Evolutionary conservation across 1,284 basidiomycete species (phyloP).

Genomic region (Ganoderma resinaceum): DNA sequence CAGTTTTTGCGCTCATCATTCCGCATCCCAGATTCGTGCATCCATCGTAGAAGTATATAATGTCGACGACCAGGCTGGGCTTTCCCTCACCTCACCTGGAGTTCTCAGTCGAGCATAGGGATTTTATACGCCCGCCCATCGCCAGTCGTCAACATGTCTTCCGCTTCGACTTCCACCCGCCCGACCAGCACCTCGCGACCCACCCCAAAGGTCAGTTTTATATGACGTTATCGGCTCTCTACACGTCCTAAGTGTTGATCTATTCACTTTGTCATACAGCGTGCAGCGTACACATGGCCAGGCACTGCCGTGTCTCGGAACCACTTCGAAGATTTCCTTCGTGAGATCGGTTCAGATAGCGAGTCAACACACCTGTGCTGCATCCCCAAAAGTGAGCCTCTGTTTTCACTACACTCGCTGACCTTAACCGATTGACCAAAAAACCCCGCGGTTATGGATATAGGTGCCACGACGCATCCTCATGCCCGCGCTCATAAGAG

Average conservation of each 20-base stretch:
- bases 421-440: background rate
- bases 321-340: constrained; percentile 40
- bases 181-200: constrained; percentile 22
- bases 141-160: constrained; percentile 21
- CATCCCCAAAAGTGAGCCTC: constrained; percentile 17
- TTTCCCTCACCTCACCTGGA: constrained; percentile 21
- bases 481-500: constrained; percentile 21
- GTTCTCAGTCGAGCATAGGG: constrained; percentile 8
- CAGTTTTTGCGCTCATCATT: constrained; percentile 18
- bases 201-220: constrained; percentile 25
- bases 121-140: constrained; percentile 8
- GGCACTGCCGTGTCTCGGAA: constrained; percentile 22
- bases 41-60: constrained; percentile 28
- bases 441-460: constrained; percentile 26
- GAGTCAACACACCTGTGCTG: constrained; percentile 33
- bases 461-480: constrained; percentile 32
- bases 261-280: constrained; percentile 16
- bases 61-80: constrained; percentile 8
- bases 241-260: background rate
- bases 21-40: constrained; percentile 24
- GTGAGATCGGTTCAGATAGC: constrained; percentile 36
- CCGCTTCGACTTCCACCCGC: constrained; percentile 22
- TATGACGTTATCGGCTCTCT: constrained; percentile 21
- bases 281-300: constrained; percentile 31
- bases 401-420: background rate